Evolutionary conservation across 78 protist species (phyloP).

Genomic region (Chrysochromulina tobinii): DNA sequence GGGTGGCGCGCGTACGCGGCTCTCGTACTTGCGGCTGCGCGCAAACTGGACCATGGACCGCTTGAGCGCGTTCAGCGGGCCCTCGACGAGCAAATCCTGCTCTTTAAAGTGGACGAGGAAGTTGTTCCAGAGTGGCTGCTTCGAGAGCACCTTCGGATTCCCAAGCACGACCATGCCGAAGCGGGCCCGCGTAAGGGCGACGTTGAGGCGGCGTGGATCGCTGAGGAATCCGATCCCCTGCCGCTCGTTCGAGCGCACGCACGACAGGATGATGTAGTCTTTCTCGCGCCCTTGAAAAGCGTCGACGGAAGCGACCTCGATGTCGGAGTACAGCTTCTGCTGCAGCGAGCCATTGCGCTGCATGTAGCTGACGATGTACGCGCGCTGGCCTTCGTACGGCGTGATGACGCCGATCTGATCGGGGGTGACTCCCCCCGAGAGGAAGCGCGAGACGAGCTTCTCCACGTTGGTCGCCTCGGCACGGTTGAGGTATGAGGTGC

Average conservation of each 20-base stretch:
- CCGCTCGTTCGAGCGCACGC: slow-evolving; percentile 97
- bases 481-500: slow-evolving; percentile 98
- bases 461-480: slow-evolving; percentile 96
- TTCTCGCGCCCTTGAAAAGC: slow-evolving; percentile 99
- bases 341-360: slow-evolving; percentile 78
- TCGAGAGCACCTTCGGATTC: slow-evolving; percentile 78
- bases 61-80: slow-evolving; percentile 79
- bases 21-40: too few species aligned
- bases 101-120: slow-evolving; percentile 92
- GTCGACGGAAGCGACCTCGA: slow-evolving; percentile 97
- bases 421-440: slow-evolving; percentile 88
- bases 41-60: too few species aligned
- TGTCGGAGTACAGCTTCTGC: slow-evolving; percentile 73
- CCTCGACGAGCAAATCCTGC: slow-evolving; percentile 87
- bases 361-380: slow-evolving; percentile 87
- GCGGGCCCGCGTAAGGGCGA: slow-evolving; percentile 98
- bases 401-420: slow-evolving; percentile 98
- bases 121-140: slow-evolving; percentile 94
- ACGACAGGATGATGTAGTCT: slow-evolving; percentile 97
- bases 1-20: background rate
- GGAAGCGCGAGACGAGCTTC: slow-evolving; percentile 85
- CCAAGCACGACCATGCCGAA: slow-evolving; percentile 97
- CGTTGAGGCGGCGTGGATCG: slow-evolving; percentile 99
- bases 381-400: slow-evolving; percentile 99
- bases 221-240: slow-evolving; percentile 98